A percentile compares a stretch with the other conserved stretches of the same genome.
Evolutionary conservation across 441 rosid genomes (phyloP).

Genomic region (Gossypium laxum): DNA sequence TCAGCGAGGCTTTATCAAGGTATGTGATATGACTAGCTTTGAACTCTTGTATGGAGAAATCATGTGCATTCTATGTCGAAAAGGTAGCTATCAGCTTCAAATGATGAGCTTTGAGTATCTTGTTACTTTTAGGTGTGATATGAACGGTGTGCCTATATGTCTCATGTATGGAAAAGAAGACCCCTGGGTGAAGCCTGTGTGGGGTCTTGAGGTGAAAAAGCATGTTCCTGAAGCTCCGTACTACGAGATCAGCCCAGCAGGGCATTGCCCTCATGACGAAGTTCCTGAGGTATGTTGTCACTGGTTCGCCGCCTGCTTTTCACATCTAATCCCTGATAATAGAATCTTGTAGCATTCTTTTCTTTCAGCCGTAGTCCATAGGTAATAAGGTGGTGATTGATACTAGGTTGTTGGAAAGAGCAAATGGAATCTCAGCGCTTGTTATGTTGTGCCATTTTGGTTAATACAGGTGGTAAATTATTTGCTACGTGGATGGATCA

Average conservation of each 20-base stretch:
- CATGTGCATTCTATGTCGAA: neutral
- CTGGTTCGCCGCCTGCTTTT: neutral
- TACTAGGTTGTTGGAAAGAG: neutral
- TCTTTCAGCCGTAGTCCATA: neutral
- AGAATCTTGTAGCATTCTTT: constrained; percentile 8
- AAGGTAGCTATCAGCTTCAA: neutral
- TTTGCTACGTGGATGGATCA: constrained; percentile 73
- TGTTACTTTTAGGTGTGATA: constrained; percentile 44
- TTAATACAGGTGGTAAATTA: constrained; percentile 65
- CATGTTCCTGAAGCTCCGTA: constrained; percentile 69
- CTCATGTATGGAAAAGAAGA: constrained; percentile 89
- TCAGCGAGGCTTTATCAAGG: constrained; percentile 56
- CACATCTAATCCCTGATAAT: neutral
- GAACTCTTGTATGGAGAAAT: neutral
- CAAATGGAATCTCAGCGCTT: neutral
- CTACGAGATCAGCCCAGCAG: constrained; percentile 91
- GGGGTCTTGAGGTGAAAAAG: constrained; percentile 68
- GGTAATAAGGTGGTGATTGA: neutral
- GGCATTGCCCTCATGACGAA: constrained; percentile 96
- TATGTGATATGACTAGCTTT: constrained; percentile 10
- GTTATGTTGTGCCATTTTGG: neutral
- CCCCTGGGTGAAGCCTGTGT: constrained; percentile 71
- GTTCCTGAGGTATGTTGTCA: constrained; percentile 69
- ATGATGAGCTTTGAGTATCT: constrained; percentile 5
- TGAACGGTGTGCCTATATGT: constrained; percentile 50